A percentile compares a stretch with the other conserved stretches of the same genome.
These are phyloP conservation scores for Hordeum marinum DNA, from an alignment of 176 grass and related monocot species.

Conservation along the genomic window DNA sequence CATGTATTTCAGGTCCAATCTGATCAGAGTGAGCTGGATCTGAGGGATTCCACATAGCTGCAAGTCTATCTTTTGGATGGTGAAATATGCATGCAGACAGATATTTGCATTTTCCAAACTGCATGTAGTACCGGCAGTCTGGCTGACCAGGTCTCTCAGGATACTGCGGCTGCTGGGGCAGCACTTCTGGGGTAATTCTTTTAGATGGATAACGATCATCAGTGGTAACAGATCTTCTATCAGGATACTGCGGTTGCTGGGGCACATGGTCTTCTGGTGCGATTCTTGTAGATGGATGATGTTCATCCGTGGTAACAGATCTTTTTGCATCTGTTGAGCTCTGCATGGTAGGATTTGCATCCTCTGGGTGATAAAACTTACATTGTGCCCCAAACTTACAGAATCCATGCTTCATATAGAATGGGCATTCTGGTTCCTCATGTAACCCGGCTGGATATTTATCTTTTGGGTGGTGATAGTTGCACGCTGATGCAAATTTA, in stretches of 20 bases:
- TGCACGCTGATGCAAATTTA: neutral
- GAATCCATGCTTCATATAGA: conserved; percentile 42
- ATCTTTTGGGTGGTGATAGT: neutral
- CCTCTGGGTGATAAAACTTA: conserved; percentile 53
- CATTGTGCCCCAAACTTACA: conserved; percentile 45
- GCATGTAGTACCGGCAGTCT: conserved; percentile 44
- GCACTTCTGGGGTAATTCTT: neutral
- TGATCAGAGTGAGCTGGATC: neutral
- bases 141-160: conserved; percentile 43
- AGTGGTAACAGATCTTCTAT: conserved; percentile 6
- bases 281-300: neutral
- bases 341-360: neutral
- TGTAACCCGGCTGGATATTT: conserved; percentile 17
- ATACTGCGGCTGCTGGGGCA: conserved; percentile 21
- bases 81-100: conserved; percentile 42
- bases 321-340: conserved; percentile 6
- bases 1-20: too few species aligned
- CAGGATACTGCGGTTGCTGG: conserved; percentile 28
- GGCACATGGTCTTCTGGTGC: conserved; percentile 9
- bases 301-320: conserved; percentile 3
- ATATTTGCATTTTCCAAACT: conserved; percentile 49
- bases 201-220: conserved; percentile 2
- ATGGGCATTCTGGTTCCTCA: conserved; percentile 39
- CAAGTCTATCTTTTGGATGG: conserved; percentile 40
- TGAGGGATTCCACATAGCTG: too few species aligned